Evolutionary conservation across 805 yeast genomes (phyloP), one percentile per base, ranked within the genome.

Genomic region (Hanseniaspora vineae): DNA sequence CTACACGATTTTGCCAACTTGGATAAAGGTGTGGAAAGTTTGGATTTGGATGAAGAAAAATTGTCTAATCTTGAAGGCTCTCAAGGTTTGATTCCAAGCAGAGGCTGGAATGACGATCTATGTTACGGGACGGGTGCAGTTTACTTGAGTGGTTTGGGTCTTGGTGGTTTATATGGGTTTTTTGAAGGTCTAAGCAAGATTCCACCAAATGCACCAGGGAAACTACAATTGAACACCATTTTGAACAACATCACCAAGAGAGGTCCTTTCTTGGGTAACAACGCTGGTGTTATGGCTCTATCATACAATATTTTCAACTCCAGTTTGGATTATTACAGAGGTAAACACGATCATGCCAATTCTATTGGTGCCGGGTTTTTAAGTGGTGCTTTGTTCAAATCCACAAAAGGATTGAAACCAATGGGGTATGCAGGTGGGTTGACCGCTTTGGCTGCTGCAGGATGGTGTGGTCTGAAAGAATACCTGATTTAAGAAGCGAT

Each of bases 111-210:
- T 14, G 98, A 92, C 65, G 97, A 92, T 69, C 74, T 92, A 54
- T 88, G 97, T 75, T 92, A 92, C 66, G 98, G 98, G 56, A 84
- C 97, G 11, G 98, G 98, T 66, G 80, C 96, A 6, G 87, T 88
- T 46, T 92, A 92, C 63, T 73, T 92, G 55, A 56, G 84, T 32
- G 95, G 95, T 42, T 73, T 92, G 54, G 95, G 95, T 35, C 51
- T 78, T 42, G 98, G 98, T 67, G 98, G 98, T 51, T 67, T 80
- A 13, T 82, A 79, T 58, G 98, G 98, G 51, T 69, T 89, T 51
- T 76, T 78, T 51, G 96, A 90, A 66, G 97, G 98, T 52, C 59
- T 92, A 48, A 74, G 75, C 52, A 78, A 79, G 62, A 72, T 92
- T 48, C 92, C 94, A 40, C 75, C 80, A 42, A 73, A 77, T 51